Evolutionary conservation across 768 basidiomycete genomes (phyloP), one percentile per base, ranked within the genome.

Genomic region (Kwoniella shandongensis): DNA sequence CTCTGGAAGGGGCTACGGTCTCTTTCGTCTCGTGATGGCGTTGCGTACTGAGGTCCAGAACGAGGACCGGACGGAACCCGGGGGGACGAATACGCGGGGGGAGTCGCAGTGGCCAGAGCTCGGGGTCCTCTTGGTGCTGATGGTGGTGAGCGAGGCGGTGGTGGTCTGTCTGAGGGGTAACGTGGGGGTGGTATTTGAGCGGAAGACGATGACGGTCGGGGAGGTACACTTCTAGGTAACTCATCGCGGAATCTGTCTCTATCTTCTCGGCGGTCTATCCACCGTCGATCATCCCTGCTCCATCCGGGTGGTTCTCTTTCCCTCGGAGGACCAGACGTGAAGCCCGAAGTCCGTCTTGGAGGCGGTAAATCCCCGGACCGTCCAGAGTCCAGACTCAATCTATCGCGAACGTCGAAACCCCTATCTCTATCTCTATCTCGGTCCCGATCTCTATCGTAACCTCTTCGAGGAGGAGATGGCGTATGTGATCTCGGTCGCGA

Each of bases 391-490:
- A 59, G 42, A 38, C 57, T 59, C 13, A 52, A 44, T 26, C 57
- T 46, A 22, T 59, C 58, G 4, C 57, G 49, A 36, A 40, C 50
- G 27, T 59, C 57, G 23, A 52, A 59, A n/a, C 36, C 27, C 32
- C 56, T 41, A 10, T 57, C 56, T 51, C 56, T 50, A 47, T 46
- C 49, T 41, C 56, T 45, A 61, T 61, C 54, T 13, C 52, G 46
- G 10, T 59, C 58, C 4, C 48, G 15, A 1, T 59, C 57, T 29
- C 60, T 20, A 25, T 48, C 29, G 22, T 47, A 48, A 11, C 52
- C 30, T 39, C 62, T 47, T 22, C 59, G 48, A 38, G 60, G 54
- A 12, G 67, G 67, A 15, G 67, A 65, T 5, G 67, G 67, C 15
- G 67, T 63, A 22, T 61, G 59, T 23, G 51, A 53, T 22, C 59